Conservation (phyloP, 495 filamentous ascomycete species). For the Lindgomyces ingoldianus region DNA sequence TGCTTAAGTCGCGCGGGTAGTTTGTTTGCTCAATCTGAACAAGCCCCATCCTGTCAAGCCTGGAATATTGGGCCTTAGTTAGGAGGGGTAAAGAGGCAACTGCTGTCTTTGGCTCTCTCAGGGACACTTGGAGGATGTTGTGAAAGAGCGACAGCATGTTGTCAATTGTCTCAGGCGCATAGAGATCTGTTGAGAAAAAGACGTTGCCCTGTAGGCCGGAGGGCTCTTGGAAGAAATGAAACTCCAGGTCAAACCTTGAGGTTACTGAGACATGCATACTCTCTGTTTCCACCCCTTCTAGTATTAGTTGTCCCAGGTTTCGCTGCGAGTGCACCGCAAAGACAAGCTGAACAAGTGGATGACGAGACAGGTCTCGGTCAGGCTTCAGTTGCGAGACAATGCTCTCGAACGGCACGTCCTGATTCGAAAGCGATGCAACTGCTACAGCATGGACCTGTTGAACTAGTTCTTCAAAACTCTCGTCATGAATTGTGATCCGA, state of each 20-base stretch:
- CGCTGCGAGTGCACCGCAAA: neutral
- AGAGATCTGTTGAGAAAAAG: neutral
- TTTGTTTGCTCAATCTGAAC: neutral
- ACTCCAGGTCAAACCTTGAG: neutral
- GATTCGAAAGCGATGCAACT: neutral
- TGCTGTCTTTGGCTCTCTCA: neutral
- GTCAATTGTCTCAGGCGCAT: neutral
- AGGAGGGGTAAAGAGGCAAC: neutral
- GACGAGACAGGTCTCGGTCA: neutral
- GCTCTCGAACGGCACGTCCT: neutral
- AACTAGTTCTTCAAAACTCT: neutral
- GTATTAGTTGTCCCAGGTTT: neutral
- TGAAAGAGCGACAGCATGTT: neutral
- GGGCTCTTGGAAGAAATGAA: neutral
- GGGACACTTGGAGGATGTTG: neutral
- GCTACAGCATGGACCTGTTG: neutral
- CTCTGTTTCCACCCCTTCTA: neutral
- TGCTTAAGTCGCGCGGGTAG: neutral
- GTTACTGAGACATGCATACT: neutral
- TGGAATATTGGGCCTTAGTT: neutral
- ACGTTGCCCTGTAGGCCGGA: neutral
- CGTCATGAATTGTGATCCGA: neutral
- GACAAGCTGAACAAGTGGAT: neutral
- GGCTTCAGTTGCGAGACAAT: neutral
- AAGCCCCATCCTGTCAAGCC: neutral